phyloP scores from a whole-genome alignment of 768 basidiomycete genomes.

The Pholiota molesta region DNA sequence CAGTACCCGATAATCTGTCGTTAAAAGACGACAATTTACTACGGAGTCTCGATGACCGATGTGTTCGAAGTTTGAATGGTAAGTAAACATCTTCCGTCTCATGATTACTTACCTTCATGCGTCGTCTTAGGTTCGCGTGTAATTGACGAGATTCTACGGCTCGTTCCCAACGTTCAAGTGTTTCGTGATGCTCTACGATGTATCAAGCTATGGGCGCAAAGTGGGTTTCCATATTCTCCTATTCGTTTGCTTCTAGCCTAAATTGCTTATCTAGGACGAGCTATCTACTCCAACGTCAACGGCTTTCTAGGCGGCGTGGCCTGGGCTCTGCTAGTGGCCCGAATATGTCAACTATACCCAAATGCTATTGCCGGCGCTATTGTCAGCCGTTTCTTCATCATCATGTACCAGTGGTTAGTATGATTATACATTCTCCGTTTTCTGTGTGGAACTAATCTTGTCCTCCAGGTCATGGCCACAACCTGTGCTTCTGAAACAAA shows the following conservation, averaged over 20 bases:
- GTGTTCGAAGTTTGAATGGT: constrained; percentile 95
- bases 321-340: constrained; percentile 98
- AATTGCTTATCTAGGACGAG: constrained; percentile 61
- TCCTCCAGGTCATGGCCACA: constrained; percentile 92
- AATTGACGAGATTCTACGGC: constrained; percentile 91
- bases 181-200: constrained; percentile 95
- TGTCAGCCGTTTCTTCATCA: constrained; percentile 97
- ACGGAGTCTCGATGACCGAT: constrained; percentile 91
- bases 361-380: constrained; percentile 93
- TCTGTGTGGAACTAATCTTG: constrained; percentile 1
- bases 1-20: constrained; percentile 91
- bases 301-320: constrained; percentile 98
- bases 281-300: constrained; percentile 97
- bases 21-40: constrained; percentile 90
- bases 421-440: not conserved
- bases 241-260: not conserved
- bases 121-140: constrained; percentile 79
- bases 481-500: constrained; percentile 95
- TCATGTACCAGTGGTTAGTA: constrained; percentile 93
- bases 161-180: constrained; percentile 92
- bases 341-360: constrained; percentile 98
- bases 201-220: constrained; percentile 97
- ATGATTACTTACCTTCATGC: constrained; percentile 3
- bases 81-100: constrained; percentile 15
- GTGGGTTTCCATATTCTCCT: constrained; percentile 47